phyloP scores from a whole-genome alignment of 192 early-diverging fungal genomes.

The Linnemannia exigua region DNA sequence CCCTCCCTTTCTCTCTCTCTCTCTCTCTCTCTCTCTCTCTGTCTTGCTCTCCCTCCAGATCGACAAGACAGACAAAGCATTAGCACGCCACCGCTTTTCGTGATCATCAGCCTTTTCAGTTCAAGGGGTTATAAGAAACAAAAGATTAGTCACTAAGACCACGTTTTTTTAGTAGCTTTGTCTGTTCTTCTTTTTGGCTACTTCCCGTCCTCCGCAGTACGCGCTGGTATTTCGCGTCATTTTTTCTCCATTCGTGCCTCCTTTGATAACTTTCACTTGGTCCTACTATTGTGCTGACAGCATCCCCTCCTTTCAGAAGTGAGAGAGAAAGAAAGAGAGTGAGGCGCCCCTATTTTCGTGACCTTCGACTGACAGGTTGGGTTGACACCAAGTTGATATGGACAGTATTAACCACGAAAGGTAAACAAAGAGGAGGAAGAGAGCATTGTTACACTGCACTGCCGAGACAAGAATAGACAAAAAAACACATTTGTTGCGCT shows the following conservation, averaged over 20 bases:
- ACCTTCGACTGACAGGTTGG: no score
- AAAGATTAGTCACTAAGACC: not conserved
- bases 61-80: not conserved
- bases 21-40: not conserved
- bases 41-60: not conserved
- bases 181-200: not conserved
- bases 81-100: no score
- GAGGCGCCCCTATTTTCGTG: no score
- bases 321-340: no score
- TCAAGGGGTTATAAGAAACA: not conserved
- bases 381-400: no score
- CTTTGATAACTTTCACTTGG: no score
- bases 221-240: not conserved
- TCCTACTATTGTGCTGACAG: no score
- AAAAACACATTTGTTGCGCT: not conserved
- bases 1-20: no score
- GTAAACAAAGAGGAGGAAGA: not conserved
- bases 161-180: not conserved
- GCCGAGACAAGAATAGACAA: slow-evolving; percentile 5
- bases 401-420: no score
- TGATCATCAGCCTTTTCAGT: no score
- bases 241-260: no score
- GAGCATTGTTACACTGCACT: not conserved
- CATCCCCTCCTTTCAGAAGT: no score
- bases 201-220: not conserved